Evolutionary conservation across 495 filamentous ascomycete genomes (phyloP).

Genomic region (Aspergillus sparsus): DNA sequence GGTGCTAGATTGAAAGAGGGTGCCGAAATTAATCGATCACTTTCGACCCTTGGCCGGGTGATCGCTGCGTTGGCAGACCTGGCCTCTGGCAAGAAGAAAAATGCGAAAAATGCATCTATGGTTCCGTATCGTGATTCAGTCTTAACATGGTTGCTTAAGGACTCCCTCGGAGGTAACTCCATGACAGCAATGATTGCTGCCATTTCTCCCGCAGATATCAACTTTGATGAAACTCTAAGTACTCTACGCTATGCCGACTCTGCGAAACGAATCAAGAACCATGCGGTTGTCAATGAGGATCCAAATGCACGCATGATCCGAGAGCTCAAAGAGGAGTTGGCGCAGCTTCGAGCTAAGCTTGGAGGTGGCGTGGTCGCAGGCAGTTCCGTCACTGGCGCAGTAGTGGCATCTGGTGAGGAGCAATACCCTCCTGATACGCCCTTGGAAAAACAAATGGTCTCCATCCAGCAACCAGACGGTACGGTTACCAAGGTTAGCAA

Average conservation of each 20-base stretch:
- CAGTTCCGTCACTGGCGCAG: slow-evolving; percentile 31
- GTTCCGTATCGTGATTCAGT: slow-evolving; percentile 98
- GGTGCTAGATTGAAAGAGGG: slow-evolving; percentile 97
- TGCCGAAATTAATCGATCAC: slow-evolving; percentile 95
- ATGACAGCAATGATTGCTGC: slow-evolving; percentile 99
- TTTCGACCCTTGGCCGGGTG: slow-evolving; percentile 96
- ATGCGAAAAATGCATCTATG: slow-evolving; percentile 74
- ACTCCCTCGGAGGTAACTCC: slow-evolving; percentile 96
- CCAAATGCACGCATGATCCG: slow-evolving; percentile 98
- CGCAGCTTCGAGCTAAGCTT: slow-evolving; percentile 83
- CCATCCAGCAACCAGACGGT: slow-evolving; percentile 84
- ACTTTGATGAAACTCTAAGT: slow-evolving; percentile 96
- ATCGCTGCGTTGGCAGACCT: slow-evolving; percentile 95
- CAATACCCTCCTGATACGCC: slow-evolving; percentile 89
- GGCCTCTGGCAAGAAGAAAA: slow-evolving; percentile 84
- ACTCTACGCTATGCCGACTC: slow-evolving; percentile 96
- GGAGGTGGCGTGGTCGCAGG: slow-evolving; percentile 57
- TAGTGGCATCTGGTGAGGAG: slow-evolving; percentile 58
- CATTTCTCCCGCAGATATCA: slow-evolving; percentile 98
- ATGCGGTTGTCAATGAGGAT: slow-evolving; percentile 98
- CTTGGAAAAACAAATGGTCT: slow-evolving; percentile 92
- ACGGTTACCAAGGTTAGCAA: slow-evolving; percentile 94
- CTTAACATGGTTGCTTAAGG: slow-evolving; percentile 95
- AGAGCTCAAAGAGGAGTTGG: slow-evolving; percentile 93
- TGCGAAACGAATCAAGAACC: slow-evolving; percentile 99